phyloP scores from a whole-genome alignment of 805 yeast species.

The Diddensiella caesifluorescens region DNA sequence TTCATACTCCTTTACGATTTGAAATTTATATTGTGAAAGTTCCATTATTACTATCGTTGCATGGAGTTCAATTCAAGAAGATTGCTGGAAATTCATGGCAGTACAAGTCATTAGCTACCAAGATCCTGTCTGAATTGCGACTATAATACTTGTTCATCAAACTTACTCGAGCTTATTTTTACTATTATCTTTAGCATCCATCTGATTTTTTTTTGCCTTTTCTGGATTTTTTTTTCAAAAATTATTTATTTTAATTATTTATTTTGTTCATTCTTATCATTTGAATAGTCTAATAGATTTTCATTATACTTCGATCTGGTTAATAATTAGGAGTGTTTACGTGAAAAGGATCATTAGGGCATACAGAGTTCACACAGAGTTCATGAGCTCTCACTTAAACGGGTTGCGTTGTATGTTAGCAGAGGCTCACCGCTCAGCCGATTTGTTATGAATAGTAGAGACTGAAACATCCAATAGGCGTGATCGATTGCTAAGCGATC shows the following conservation, averaged over 20 bases:
- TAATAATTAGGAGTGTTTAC: no score
- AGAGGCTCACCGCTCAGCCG: no score
- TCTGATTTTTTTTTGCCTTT: neutral
- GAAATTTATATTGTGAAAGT: conserved; percentile 91
- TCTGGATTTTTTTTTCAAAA: neutral
- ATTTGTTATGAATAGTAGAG: conserved; percentile 15
- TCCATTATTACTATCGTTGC: conserved; percentile 72
- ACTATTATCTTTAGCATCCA: neutral
- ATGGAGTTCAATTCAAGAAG: conserved; percentile 93
- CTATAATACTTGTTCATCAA: conserved; percentile 35
- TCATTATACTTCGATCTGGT: no score
- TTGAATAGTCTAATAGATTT: no score
- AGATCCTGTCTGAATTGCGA: conserved; percentile 67
- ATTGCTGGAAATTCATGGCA: conserved; percentile 92
- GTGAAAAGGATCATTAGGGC: no score
- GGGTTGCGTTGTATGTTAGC: no score
- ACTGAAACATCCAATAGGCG: conserved; percentile 24
- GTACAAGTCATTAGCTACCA: conserved; percentile 85
- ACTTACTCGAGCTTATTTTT: no score
- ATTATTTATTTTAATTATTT: neutral
- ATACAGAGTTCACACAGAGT: no score
- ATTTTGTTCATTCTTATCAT: neutral
- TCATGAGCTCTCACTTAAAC: no score
- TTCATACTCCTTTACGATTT: conserved; percentile 66
- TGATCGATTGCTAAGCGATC: conserved; percentile 12